Evolutionary conservation across 2,329 filamentous ascomycete genomes (phyloP), one percentile per base, ranked within the genome.

Genomic region (Tolypocladium tropicale): DNA sequence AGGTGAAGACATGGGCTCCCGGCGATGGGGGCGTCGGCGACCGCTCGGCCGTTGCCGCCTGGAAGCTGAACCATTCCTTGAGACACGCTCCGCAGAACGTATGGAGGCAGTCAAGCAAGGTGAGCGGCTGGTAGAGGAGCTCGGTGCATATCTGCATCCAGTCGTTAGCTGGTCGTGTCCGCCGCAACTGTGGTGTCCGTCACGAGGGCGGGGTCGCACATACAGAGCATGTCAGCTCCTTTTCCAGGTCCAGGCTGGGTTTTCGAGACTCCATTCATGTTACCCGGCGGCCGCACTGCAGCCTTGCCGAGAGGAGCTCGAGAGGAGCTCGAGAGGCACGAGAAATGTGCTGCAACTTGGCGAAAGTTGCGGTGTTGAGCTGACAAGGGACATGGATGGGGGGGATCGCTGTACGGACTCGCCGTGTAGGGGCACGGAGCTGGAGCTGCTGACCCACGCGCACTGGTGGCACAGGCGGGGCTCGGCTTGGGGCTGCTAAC

Each of bases 21-120:
- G 78, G 67, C 54, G 76, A 63, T 60, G 82, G 77, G 46, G 77
- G 74, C 12, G 73, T 73, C 14, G 78, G 79, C 2, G 74, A 72
- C 57, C 71, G 74, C 60, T 79, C 80, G 48, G 80, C 80, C 16
- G 78, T 77, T 33, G 78, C 76, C 39, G 85, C 85, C 70, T 96
- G 90, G 72, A 85, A 94, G 60, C 78, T 76, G 69, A 97, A 99
- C 94, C 94, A 99, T 76, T 95, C 90, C 71, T 95, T 96, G 57
- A 97, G 72, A 68, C 94, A 99, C 41, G 89, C 88, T 61, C 92
- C 94, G 76, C 94, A 99, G 72, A 95, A 99, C 50, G 93, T 96
- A 74, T 96, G 91, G 49, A 96, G 82, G 69, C 91, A 96, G 76
- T 96, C 90, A 70, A 96, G 88, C 53, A 95, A 84, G 32, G 91